Base-by-base conservation (phyloP, 2,329 filamentous ascomycete genomes). In the Fusarium sp. region DNA sequence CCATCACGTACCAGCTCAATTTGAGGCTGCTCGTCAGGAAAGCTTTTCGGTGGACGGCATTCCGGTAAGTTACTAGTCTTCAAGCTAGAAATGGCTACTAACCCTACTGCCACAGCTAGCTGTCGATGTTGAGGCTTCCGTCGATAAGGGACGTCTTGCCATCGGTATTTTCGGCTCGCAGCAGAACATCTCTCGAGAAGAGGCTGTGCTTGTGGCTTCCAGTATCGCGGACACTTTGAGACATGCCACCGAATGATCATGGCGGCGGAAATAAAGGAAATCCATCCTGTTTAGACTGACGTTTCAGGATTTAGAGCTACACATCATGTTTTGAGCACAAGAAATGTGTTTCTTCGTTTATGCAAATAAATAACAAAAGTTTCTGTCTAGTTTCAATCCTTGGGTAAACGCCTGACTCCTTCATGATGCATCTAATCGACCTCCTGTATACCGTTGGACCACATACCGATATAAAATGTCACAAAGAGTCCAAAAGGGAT, bases 131-230 rank as follows among this genome's bases (percentile, higher is more conserved):
- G 84, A 86, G 67, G 83, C 82, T 3, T 81, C 83, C 0, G 54
- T 86, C 3, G 69, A 76, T 8, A 77, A 67, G 0, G 70, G 74
- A 4, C 70, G 62, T 1, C 67, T 86, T 44, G 82, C 83, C 35
- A 80, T 86, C 54, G 84, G 84, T 10, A 76, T 85, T 6, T 86
- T 86, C 68, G 84, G 82, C 8, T 81, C 82, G 10, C 54, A 59
- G 10, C 62, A 73, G 33, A 67, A 76, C 9, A 54, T 83, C 23
- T 79, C 78, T 4, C 50, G 66, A 3, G 71, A 78, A 5, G 76
- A 72, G 33, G 81, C 82, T 4, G 54, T 57, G 1, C 23, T 32
- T 4, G 42, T 83, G n/a, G 71, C 81, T 21, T 69, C 65, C 6
- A 57, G 72, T 11, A 78, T 82, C n/a, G 69, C 73, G 13, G 53